phyloP scores from a whole-genome alignment of 257 asterid species.

The Solanum virginianum region DNA sequence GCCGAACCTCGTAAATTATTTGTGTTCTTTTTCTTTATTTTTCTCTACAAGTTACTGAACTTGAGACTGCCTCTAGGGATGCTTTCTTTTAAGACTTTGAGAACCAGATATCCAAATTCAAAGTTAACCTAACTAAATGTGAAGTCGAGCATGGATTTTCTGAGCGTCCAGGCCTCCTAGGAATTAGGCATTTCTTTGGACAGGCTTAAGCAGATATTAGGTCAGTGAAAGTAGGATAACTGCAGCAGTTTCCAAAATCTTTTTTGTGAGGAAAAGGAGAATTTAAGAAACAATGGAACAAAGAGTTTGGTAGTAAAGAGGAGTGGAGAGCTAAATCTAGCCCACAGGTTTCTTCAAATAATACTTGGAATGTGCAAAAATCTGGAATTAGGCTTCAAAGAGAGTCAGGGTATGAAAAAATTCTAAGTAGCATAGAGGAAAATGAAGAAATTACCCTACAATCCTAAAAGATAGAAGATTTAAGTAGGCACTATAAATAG shows the following conservation, averaged over 20 bases:
- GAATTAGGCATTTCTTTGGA: not conserved
- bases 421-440: not conserved
- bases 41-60: too few relatives aligned
- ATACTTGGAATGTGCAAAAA: not conserved
- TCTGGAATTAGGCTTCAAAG: not conserved
- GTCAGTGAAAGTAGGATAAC: not conserved
- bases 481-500: not conserved
- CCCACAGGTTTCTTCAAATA: not conserved
- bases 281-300: not conserved
- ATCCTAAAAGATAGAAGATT: not conserved
- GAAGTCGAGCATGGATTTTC: not conserved
- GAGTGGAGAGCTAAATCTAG: not conserved
- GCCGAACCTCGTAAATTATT: too few relatives aligned
- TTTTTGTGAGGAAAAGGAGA: not conserved
- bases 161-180: not conserved
- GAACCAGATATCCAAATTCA: not conserved
- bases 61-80: not conserved
- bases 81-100: not conserved
- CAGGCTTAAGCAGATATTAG: not conserved
- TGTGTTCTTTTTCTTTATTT: too few relatives aligned
- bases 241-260: not conserved
- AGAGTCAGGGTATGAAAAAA: not conserved
- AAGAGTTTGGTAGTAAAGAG: not conserved
- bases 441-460: not conserved
- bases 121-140: not conserved